These are phyloP conservation scores for Venturia pyrina DNA, from an alignment of 2,329 filamentous ascomycete species.

Conservation along the genomic window DNA sequence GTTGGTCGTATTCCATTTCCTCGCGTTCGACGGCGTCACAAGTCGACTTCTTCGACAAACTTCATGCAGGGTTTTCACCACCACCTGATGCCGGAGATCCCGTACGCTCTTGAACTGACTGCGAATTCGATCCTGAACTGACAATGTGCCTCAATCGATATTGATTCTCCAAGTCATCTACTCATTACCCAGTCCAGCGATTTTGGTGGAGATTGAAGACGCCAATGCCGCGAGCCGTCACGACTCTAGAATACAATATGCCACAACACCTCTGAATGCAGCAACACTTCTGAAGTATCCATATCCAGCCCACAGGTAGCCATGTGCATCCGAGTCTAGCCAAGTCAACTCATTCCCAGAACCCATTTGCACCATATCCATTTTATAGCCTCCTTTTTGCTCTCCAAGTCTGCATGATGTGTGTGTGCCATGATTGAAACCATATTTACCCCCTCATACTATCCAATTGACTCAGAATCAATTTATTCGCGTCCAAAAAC, in stretches of 20 bases:
- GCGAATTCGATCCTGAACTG: background rate
- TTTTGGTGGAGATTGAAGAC: background rate
- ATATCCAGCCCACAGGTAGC: background rate
- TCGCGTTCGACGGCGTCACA: too few relatives aligned
- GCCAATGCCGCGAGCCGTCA: background rate
- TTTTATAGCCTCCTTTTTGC: background rate
- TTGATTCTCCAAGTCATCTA: background rate
- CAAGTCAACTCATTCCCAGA: background rate
- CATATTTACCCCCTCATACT: constrained; percentile 34
- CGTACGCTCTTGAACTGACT: too few relatives aligned
- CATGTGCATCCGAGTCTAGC: background rate
- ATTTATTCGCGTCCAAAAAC: constrained; percentile 79
- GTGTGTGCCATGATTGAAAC: too few relatives aligned
- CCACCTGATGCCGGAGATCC: too few relatives aligned
- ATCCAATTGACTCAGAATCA: constrained; percentile 79
- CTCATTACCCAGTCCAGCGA: background rate
- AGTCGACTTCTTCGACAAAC: too few relatives aligned
- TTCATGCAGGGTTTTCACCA: too few relatives aligned
- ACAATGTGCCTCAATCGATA: background rate
- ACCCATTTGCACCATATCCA: too few relatives aligned
- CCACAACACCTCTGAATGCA: background rate
- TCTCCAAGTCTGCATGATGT: too few relatives aligned
- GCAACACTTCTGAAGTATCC: background rate
- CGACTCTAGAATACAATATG: background rate
- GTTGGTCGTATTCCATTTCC: too few relatives aligned